Conservation (phyloP, 116 monocot genomes). For the Papilionanthe hybrid region DNA sequence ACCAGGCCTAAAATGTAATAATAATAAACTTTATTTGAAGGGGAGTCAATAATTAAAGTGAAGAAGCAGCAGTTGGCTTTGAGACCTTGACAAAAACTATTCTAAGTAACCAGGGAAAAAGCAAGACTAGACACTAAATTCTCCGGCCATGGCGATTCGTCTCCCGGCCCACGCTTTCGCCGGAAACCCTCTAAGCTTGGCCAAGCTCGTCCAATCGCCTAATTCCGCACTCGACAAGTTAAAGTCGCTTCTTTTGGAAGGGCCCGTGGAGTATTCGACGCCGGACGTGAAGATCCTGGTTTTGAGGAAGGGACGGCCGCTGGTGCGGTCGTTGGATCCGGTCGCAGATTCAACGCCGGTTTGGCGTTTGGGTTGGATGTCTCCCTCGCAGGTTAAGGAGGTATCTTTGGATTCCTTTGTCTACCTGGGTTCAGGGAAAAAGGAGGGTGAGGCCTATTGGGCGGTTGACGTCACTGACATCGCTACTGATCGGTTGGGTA, state of each 20-base stretch:
- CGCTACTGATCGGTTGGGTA: background rate
- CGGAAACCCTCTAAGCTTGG: constrained; percentile 44
- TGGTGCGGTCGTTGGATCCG: constrained; percentile 33
- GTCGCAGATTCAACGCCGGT: constrained; percentile 17
- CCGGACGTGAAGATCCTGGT: constrained; percentile 38
- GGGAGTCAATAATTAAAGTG: too few species aligned
- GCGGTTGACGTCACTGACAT: constrained; percentile 49
- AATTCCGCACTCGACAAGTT: constrained; percentile 38
- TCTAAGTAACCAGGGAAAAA: too few species aligned
- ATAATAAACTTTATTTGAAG: too few species aligned
- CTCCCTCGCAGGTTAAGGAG: constrained; percentile 27
- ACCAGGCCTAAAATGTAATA: too few species aligned
- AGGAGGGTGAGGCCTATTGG: constrained; percentile 39
- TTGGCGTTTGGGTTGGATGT: constrained; percentile 60
- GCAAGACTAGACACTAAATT: too few species aligned
- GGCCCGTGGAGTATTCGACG: constrained; percentile 9
- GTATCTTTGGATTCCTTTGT: constrained; percentile 51
- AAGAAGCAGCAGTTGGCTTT: too few species aligned
- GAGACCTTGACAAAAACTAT: too few species aligned
- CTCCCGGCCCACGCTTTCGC: constrained; percentile 69
- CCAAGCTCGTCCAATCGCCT: constrained; percentile 5
- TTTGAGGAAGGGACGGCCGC: constrained; percentile 59
- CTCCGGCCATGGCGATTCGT: constrained; percentile 32
- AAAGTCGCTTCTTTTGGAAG: constrained; percentile 32
- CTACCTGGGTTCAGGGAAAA: constrained; percentile 30